Evolutionary conservation across 345 rosid species (phyloP).

Genomic region (Schrenkiella parvula): DNA sequence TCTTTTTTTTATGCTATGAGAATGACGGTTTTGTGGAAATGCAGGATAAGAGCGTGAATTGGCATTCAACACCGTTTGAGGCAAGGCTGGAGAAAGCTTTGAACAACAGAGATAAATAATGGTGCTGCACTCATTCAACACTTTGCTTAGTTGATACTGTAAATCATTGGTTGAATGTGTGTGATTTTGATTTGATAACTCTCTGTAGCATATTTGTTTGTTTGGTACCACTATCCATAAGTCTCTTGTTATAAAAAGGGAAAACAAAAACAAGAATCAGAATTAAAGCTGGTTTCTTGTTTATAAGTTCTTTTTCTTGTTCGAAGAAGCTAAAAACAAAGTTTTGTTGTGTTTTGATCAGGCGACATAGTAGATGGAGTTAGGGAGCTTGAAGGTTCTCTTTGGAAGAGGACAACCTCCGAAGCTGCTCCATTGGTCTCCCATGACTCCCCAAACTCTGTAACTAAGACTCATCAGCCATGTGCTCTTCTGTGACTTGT

Average conservation of each 20-base stretch:
- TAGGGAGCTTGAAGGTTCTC: constrained; percentile 87
- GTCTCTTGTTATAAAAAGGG: neutral
- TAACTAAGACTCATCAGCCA: constrained; percentile 52
- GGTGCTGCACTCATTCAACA: constrained; percentile 7
- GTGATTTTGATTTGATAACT: neutral
- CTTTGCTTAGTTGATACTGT: neutral
- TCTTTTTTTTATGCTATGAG: neutral
- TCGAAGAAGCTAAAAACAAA: neutral
- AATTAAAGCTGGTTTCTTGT: constrained; percentile 6
- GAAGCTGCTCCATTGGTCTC: constrained; percentile 83
- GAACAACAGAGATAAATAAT: constrained; percentile 36
- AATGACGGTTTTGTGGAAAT: constrained; percentile 48
- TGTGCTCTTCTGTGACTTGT: constrained; percentile 56
- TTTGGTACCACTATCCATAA: neutral
- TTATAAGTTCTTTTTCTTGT: neutral
- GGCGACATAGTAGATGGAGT: constrained; percentile 66
- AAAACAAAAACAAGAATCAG: neutral
- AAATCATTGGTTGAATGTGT: neutral
- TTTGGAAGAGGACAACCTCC: constrained; percentile 58
- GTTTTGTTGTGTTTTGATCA: constrained; percentile 19
- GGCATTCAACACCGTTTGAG: constrained; percentile 94
- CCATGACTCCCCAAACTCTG: constrained; percentile 74
- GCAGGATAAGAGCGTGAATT: constrained; percentile 91
- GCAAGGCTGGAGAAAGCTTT: constrained; percentile 91
- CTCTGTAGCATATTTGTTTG: neutral